Evolutionary conservation across 2,329 filamentous ascomycete species (phyloP), one percentile per base, ranked within the genome.

Genomic region (Bipolaris cookei): DNA sequence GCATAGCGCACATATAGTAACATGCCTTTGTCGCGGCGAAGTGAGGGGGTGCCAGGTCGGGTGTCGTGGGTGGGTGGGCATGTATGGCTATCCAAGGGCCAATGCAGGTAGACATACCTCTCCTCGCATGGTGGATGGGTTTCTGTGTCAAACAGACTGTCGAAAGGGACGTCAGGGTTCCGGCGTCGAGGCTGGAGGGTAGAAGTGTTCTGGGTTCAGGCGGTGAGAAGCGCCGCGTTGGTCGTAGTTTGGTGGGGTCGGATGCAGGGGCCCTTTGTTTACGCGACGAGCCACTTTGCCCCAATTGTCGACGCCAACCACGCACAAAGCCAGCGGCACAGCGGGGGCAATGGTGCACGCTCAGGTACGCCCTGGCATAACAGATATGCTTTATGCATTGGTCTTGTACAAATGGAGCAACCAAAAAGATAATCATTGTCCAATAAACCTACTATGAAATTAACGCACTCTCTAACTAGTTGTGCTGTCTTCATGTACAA

Each of bases 61-160:
- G 16, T 42, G 49, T 32, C 28, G 30, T 58, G 53, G 18, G 34
- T 50, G 25, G 18, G 52, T 13, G 10, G 34, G 39, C 11, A 20
- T 37, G 43, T 23, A 51, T 39, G 38, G 35, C 46, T 37, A 42
- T 13, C 28, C 28, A 16, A 32, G 13, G 16, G 4, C 32, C 54
- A 54, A 51, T 50, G 49, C 37, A 43, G 52, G 37, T 14, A 55
- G 46, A 75, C 75, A 34, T 71, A 77, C 75, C 71, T 77, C 75
- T 73, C 75, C 75, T 69, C 75, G 72, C 75, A 77, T 77, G 63
- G 62, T 77, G 71, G 46, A 63, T 67, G 54, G 63, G 52, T 61
- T 59, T 63, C 68, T 73, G 69, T 74, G 65, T 71, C 71, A 70
- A 71, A 74, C 69, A 74, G 71, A 66, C 64, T 67, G 67, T 59